Evolutionary conservation across 805 yeast species (phyloP).

Genomic region (Sugiyamaella boreocaroliniensis): DNA sequence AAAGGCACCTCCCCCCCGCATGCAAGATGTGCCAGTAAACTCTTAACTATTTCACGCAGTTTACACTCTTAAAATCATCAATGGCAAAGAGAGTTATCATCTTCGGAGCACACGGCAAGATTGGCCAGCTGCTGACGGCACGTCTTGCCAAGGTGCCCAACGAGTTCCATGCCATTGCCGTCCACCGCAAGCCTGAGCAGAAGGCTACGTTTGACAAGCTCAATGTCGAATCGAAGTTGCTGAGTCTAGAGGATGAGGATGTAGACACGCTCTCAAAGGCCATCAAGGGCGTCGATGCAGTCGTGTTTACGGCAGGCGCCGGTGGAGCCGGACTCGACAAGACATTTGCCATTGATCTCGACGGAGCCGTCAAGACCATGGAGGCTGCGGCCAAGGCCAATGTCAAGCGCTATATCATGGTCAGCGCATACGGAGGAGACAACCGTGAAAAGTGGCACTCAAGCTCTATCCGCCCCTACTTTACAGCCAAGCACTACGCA

Average conservation of each 20-base stretch:
- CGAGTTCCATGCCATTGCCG: constrained; percentile 38
- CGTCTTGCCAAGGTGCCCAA: constrained; percentile 27
- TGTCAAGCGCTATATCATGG: constrained; percentile 43
- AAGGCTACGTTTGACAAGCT: constrained; percentile 34
- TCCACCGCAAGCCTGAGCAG: constrained; percentile 45
- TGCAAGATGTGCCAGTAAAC: too few species aligned
- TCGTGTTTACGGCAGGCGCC: constrained; percentile 58
- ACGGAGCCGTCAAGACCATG: constrained; percentile 50
- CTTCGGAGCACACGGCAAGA: constrained; percentile 57
- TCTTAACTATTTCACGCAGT: too few species aligned
- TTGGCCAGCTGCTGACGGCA: constrained; percentile 44
- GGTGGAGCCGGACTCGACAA: constrained; percentile 46
- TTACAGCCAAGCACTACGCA: constrained; percentile 56
- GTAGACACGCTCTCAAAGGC: constrained; percentile 34
- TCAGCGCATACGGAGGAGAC: constrained; percentile 53
- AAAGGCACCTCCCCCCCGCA: neutral
- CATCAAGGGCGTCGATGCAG: constrained; percentile 46
- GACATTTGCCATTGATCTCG: constrained; percentile 51
- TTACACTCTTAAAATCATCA: neutral
- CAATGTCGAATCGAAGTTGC: constrained; percentile 34
- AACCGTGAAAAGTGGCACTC: constrained; percentile 41
- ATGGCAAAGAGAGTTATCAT: constrained; percentile 33
- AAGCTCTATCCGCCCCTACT: constrained; percentile 41
- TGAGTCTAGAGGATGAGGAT: constrained; percentile 32
- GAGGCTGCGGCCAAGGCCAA: constrained; percentile 46